A percentile compares a stretch with the other conserved stretches of the same genome.
Evolutionary conservation across 1,139 yeast species (phyloP).

Genomic region (Hyphopichia wangnamkhiaoensis): DNA sequence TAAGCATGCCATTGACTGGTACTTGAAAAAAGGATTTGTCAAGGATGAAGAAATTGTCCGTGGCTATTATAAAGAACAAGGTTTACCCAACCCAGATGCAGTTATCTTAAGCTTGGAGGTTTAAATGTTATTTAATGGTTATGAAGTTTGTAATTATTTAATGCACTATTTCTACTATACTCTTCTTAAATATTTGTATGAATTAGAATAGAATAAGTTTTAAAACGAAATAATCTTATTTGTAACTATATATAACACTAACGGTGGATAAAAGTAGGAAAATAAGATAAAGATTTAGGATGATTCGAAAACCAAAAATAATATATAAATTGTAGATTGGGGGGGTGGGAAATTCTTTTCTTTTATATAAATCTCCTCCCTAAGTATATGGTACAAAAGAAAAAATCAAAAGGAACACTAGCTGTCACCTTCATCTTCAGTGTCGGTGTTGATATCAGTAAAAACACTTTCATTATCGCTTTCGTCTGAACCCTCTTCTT

Average conservation of each 20-base stretch:
- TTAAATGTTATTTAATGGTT: slow-evolving; percentile 9
- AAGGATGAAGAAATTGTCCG: slow-evolving; percentile 35
- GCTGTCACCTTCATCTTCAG: slow-evolving; percentile 51
- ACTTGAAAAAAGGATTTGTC: slow-evolving; percentile 52
- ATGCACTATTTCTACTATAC: neutral
- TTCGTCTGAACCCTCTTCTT: slow-evolving; percentile 36
- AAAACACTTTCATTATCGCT: slow-evolving; percentile 41
- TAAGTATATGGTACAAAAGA: slow-evolving; percentile 8
- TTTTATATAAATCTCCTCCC: slow-evolving; percentile 1
- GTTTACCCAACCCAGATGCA: slow-evolving; percentile 49
- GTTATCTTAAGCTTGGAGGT: slow-evolving; percentile 31
- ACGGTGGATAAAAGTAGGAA: neutral
- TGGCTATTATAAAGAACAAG: slow-evolving; percentile 55
- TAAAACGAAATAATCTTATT: too few species aligned
- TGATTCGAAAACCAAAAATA: too few species aligned
- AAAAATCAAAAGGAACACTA: too few species aligned
- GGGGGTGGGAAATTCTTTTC: too few species aligned
- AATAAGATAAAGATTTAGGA: neutral
- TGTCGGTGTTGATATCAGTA: slow-evolving; percentile 53
- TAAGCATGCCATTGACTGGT: slow-evolving; percentile 54
- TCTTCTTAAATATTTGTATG: neutral
- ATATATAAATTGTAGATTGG: too few species aligned
- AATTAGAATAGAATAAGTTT: neutral
- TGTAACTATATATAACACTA: too few species aligned
- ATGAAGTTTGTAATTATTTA: too few species aligned